Conservation (phyloP, 805 yeast species). For the Yamadazyma scolyti region DNA sequence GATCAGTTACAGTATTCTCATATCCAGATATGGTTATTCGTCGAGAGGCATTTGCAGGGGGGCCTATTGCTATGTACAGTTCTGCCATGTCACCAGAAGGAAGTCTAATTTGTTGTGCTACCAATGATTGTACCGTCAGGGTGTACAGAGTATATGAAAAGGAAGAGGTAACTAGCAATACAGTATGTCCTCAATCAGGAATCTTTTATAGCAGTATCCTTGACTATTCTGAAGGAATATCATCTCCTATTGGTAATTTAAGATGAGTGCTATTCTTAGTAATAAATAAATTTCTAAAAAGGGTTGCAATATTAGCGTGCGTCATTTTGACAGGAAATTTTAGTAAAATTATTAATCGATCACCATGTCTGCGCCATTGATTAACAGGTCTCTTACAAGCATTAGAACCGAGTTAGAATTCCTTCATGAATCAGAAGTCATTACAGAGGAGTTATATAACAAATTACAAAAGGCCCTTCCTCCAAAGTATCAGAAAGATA, state of each 20-base stretch:
- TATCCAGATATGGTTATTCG: constrained; percentile 68
- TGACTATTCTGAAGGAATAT: constrained; percentile 62
- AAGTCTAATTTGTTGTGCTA: constrained; percentile 63
- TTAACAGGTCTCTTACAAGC: constrained; percentile 76
- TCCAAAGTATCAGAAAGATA: constrained; percentile 48
- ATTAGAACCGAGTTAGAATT: constrained; percentile 79
- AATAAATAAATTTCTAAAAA: too few relatives aligned
- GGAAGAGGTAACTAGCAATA: constrained; percentile 1
- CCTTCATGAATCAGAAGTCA: constrained; percentile 68
- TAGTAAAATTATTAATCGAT: too few relatives aligned
- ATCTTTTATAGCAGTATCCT: constrained; percentile 20
- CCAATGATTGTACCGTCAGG: constrained; percentile 74
- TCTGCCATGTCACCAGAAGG: constrained; percentile 66
- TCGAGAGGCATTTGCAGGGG: too few relatives aligned
- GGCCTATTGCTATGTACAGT: too few relatives aligned
- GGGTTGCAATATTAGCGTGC: too few relatives aligned
- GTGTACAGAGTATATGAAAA: constrained; percentile 55
- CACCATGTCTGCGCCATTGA: constrained; percentile 53
- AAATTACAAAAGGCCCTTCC: constrained; percentile 56
- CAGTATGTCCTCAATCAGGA: too few relatives aligned
- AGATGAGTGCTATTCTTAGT: too few relatives aligned
- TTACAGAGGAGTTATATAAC: constrained; percentile 52
- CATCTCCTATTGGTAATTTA: too few relatives aligned
- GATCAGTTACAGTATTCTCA: constrained; percentile 56
- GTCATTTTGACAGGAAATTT: too few relatives aligned